phyloP scores from a whole-genome alignment of 164 flowering plant species.

The Nelumbo lutea region DNA sequence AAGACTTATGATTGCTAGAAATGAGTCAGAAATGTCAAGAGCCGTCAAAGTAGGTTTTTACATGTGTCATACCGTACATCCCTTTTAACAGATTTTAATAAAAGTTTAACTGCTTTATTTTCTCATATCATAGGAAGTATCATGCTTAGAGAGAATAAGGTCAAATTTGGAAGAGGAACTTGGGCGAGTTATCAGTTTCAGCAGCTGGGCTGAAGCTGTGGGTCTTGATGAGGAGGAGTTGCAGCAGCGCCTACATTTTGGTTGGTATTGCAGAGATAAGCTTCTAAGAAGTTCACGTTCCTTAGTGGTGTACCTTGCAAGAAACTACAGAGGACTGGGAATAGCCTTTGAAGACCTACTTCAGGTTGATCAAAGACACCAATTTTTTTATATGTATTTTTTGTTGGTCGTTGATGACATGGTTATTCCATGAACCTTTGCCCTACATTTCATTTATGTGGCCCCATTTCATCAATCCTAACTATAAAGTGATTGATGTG shows the following conservation, averaged over 20 bases:
- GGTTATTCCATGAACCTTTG: background rate
- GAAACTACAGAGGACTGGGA: conserved; percentile 62
- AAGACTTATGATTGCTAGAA: conserved; percentile 40
- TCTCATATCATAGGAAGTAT: conserved; percentile 40
- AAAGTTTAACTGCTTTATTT: conserved; percentile 6
- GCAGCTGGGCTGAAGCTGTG: conserved; percentile 79
- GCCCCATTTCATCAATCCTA: background rate
- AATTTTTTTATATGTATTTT: too few species aligned
- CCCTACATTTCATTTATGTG: background rate
- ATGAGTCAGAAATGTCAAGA: conserved; percentile 62
- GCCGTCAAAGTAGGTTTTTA: conserved; percentile 54
- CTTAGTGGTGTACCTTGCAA: conserved; percentile 61
- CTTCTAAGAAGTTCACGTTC: conserved; percentile 62
- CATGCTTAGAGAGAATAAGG: conserved; percentile 58
- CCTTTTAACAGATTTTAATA: background rate
- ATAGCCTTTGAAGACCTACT: conserved; percentile 60
- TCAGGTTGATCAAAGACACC: conserved; percentile 46
- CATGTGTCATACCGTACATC: background rate
- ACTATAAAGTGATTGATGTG: background rate
- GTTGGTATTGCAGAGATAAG: conserved; percentile 78
- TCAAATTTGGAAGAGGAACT: conserved; percentile 45
- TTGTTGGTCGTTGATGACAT: background rate
- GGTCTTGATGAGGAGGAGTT: conserved; percentile 49
- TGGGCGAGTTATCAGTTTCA: conserved; percentile 44
- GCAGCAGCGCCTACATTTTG: conserved; percentile 55